These are phyloP conservation scores for Annulohypoxylon nitens DNA, from an alignment of 495 filamentous ascomycete species.

Conservation along the genomic window DNA sequence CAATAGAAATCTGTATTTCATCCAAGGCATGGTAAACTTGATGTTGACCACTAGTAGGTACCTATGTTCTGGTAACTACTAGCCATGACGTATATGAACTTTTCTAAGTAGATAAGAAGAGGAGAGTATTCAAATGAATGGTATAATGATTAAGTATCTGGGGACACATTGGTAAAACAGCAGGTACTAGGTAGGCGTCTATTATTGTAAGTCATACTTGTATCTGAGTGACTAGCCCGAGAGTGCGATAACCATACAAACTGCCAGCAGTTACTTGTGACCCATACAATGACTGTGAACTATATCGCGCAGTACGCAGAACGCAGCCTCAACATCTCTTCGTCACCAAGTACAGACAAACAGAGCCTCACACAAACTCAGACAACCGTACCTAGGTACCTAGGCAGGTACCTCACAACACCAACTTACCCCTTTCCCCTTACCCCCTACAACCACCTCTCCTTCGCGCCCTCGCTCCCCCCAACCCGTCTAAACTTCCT, in stretches of 20 bases:
- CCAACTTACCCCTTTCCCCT: background rate
- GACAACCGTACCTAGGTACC: background rate
- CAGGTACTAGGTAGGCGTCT: too few relatives aligned
- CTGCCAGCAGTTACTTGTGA: background rate
- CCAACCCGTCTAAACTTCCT: slow-evolving; percentile 74
- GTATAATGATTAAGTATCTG: too few relatives aligned
- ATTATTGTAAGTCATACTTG: background rate
- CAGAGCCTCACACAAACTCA: too few relatives aligned
- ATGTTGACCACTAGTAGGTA: background rate
- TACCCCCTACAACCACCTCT: slow-evolving; percentile 23
- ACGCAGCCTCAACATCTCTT: background rate
- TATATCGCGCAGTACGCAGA: background rate
- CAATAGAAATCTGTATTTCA: too few relatives aligned
- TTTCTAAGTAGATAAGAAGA: background rate
- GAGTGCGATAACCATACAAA: background rate
- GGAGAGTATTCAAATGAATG: background rate
- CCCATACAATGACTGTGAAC: background rate
- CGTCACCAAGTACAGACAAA: background rate
- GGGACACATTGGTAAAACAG: too few relatives aligned
- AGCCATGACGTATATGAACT: background rate
- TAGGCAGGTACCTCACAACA: background rate
- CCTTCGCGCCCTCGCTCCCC: slow-evolving; percentile 46
- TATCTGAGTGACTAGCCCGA: background rate
- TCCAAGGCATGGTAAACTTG: background rate
- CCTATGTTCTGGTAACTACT: background rate